phyloP scores from a whole-genome alignment of 257 asterid genomes.

The Cordia subcordata region DNA sequence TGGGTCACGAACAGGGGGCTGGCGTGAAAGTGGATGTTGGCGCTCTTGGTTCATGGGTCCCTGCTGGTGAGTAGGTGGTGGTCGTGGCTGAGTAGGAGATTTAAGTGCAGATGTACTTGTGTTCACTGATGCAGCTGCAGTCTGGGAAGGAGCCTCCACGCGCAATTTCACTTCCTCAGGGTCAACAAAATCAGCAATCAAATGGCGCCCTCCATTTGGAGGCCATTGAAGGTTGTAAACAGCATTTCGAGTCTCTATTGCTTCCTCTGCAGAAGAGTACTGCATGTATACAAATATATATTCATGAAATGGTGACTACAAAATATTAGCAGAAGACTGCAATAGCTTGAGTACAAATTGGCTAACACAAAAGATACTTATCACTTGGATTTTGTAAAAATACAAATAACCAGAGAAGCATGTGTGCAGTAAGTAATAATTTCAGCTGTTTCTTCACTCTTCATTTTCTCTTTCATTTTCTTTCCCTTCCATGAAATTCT shows the following conservation, averaged over 20 bases:
- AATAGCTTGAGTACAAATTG: too few species aligned
- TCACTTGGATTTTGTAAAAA: too few species aligned
- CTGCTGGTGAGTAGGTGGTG: conserved; percentile 14
- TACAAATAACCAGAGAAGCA: too few species aligned
- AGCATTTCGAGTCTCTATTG: conserved; percentile 28
- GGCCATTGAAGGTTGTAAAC: conserved; percentile 39
- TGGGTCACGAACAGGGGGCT: conserved; percentile 13
- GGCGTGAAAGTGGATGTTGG: conserved; percentile 13
- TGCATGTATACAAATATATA: conserved; percentile 9
- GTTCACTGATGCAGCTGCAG: conserved; percentile 9
- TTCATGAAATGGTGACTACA: neutral
- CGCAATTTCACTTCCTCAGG: conserved; percentile 31
- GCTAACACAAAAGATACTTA: too few species aligned
- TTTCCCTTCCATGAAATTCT: too few species aligned
- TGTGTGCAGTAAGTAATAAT: too few species aligned
- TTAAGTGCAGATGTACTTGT: conserved; percentile 6
- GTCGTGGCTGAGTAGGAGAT: conserved; percentile 9
- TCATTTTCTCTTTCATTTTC: too few species aligned
- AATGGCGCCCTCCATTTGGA: conserved; percentile 31
- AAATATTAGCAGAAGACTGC: too few species aligned
- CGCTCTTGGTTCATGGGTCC: conserved; percentile 9
- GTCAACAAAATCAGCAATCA: conserved; percentile 35
- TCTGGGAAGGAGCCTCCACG: conserved; percentile 11
- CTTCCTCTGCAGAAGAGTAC: conserved; percentile 35
- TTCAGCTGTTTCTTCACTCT: too few species aligned